Percentiles rank a stretch among this genome's conserved stretches.
These are phyloP conservation scores for Apiospora marii DNA, from an alignment of 2,329 filamentous ascomycete species.

Conservation along the genomic window DNA sequence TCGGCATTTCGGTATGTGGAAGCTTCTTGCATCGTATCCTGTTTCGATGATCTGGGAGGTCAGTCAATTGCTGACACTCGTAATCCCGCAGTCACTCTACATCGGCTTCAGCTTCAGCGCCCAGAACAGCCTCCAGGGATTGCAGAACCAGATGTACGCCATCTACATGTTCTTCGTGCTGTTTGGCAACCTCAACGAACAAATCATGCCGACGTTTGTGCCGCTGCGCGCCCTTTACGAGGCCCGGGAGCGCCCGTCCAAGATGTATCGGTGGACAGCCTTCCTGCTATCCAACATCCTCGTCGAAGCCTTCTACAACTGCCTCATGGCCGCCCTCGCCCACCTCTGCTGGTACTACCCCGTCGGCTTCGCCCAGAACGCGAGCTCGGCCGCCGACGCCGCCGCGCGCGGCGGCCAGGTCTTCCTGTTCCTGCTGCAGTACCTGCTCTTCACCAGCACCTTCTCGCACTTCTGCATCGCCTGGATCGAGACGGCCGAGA, in stretches of 20 bases:
- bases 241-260: conserved; percentile 83
- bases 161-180: conserved; percentile 86
- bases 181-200: conserved; percentile 80
- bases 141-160: conserved; percentile 87
- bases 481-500: conserved; percentile 77
- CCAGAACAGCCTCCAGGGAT: conserved; percentile 75
- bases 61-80: background rate
- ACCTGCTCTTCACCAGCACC: conserved; percentile 82
- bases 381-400: background rate
- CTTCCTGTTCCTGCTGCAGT: conserved; percentile 76
- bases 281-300: conserved; percentile 81
- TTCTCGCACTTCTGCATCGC: conserved; percentile 83
- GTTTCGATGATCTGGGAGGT: background rate
- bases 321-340: conserved; percentile 85
- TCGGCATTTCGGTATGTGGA: background rate
- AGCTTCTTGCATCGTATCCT: background rate
- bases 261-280: conserved; percentile 80
- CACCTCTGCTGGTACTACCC: conserved; percentile 72
- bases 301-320: conserved; percentile 75
- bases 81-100: conserved; percentile 63
- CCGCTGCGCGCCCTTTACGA: conserved; percentile 84
- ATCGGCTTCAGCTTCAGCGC: conserved; percentile 83
- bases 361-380: conserved; percentile 61
- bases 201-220: conserved; percentile 88
- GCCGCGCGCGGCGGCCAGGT: conserved; percentile 60